Evolutionary conservation across 306 rosid species (phyloP).

Genomic region (Vigna reflexopilosa): DNA sequence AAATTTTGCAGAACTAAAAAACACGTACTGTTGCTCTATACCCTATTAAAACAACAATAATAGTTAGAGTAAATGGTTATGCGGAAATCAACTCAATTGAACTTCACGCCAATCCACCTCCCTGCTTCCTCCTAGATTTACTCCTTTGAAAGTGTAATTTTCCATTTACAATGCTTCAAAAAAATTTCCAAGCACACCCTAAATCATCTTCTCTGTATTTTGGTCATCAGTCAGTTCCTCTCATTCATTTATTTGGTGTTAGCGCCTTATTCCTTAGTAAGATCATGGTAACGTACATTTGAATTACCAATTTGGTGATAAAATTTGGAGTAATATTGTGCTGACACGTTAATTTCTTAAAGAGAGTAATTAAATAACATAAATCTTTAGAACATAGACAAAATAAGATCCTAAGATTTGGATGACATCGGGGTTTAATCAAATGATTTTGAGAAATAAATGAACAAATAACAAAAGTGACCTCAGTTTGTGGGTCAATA

Average conservation of each 20-base stretch:
- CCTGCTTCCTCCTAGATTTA: too few relatives aligned
- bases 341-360: not conserved
- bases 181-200: too few relatives aligned
- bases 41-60: not conserved
- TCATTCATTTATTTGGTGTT: not conserved
- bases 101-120: too few relatives aligned
- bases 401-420: not conserved
- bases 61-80: not conserved
- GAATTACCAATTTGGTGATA: not conserved
- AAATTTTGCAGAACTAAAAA: not conserved
- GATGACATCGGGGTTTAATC: not conserved
- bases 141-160: too few relatives aligned
- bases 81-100: too few relatives aligned
- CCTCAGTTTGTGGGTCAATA: constrained; percentile 80
- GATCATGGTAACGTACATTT: not conserved
- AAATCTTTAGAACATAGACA: not conserved
- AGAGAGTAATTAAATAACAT: not conserved
- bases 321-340: not conserved
- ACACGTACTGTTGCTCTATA: not conserved
- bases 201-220: not conserved
- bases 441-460: not conserved
- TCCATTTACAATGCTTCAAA: too few relatives aligned
- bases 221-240: not conserved
- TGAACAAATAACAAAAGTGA: constrained; percentile 32
- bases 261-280: not conserved